Evolutionary conservation across 805 yeast genomes (phyloP).

Genomic region (Candida loeiensis): DNA sequence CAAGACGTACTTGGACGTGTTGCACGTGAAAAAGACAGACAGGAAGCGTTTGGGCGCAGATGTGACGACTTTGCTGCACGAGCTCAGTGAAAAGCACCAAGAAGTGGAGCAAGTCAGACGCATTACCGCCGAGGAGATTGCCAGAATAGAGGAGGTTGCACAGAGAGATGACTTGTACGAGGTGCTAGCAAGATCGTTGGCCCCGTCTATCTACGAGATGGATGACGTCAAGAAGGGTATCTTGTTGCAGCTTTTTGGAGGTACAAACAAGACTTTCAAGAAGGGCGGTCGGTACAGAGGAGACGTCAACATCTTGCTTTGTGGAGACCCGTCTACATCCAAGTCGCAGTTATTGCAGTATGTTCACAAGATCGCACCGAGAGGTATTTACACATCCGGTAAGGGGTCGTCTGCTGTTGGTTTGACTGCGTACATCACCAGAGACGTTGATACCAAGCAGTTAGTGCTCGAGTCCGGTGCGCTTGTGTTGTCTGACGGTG

Average conservation of each 20-base stretch:
- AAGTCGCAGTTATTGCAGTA: slow-evolving; percentile 93
- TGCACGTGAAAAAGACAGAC: slow-evolving; percentile 85
- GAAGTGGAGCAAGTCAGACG: slow-evolving; percentile 76
- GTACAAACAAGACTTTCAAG: slow-evolving; percentile 80
- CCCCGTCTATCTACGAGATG: slow-evolving; percentile 95
- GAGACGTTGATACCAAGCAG: slow-evolving; percentile 92
- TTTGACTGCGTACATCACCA: slow-evolving; percentile 91
- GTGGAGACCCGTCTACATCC: slow-evolving; percentile 98
- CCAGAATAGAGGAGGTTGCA: slow-evolving; percentile 57
- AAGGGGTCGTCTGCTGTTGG: slow-evolving; percentile 99
- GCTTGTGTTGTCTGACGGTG: slow-evolving; percentile 92
- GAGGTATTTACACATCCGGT: slow-evolving; percentile 98
- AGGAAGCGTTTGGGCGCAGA: slow-evolving; percentile 79
- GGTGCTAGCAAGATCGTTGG: slow-evolving; percentile 80
- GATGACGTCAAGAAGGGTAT: slow-evolving; percentile 97
- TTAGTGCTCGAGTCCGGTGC: slow-evolving; percentile 96
- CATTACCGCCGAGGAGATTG: slow-evolving; percentile 67
- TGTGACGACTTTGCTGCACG: slow-evolving; percentile 52
- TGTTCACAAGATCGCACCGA: slow-evolving; percentile 95
- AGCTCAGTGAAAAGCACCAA: slow-evolving; percentile 47
- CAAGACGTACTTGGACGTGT: slow-evolving; percentile 92
- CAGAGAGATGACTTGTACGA: slow-evolving; percentile 79
- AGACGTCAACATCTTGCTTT: slow-evolving; percentile 82
- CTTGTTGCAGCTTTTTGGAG: slow-evolving; percentile 88
- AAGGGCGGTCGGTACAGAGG: slow-evolving; percentile 97